Evolutionary conservation across 2,329 filamentous ascomycete genomes (phyloP).

Genomic region (Scytalidium lignicola): DNA sequence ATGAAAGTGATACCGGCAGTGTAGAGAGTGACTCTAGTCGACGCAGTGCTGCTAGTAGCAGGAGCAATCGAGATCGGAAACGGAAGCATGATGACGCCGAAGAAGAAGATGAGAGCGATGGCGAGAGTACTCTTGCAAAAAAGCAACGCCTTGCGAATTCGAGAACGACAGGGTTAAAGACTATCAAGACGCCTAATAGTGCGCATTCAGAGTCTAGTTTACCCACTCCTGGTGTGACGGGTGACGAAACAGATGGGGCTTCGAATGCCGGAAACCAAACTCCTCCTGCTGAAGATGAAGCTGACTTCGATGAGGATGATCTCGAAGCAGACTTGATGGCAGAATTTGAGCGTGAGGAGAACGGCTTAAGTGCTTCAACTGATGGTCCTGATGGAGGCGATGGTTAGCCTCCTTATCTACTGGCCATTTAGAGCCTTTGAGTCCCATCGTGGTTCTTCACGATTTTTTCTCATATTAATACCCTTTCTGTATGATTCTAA

Average conservation of each 20-base stretch:
- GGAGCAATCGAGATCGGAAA: slow-evolving; percentile 22
- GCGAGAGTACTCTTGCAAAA: slow-evolving; percentile 44
- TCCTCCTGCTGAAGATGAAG: slow-evolving; percentile 24
- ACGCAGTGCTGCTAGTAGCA: slow-evolving; percentile 7
- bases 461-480: neutral
- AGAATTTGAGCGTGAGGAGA: slow-evolving; percentile 36
- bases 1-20: slow-evolving; percentile 33
- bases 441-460: neutral
- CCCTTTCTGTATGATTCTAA: neutral
- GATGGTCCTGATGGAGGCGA: slow-evolving; percentile 24
- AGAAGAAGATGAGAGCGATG: slow-evolving; percentile 43
- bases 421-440: neutral
- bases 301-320: slow-evolving; percentile 48
- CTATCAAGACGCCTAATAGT: slow-evolving; percentile 37
- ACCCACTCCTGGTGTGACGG: slow-evolving; percentile 36
- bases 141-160: slow-evolving; percentile 44
- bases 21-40: slow-evolving; percentile 14
- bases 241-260: slow-evolving; percentile 38
- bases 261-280: slow-evolving; percentile 1
- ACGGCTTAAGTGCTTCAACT: slow-evolving; percentile 17
- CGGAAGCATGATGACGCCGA: slow-evolving; percentile 30
- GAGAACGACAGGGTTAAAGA: slow-evolving; percentile 42
- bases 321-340: slow-evolving; percentile 50
- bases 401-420: slow-evolving; percentile 11
- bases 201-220: slow-evolving; percentile 31